Percentiles rank a stretch among this genome's conserved stretches.
These are phyloP conservation scores for Westerdykella aurantiaca DNA, from an alignment of 2,329 filamentous ascomycete genomes.

Conservation along the genomic window DNA sequence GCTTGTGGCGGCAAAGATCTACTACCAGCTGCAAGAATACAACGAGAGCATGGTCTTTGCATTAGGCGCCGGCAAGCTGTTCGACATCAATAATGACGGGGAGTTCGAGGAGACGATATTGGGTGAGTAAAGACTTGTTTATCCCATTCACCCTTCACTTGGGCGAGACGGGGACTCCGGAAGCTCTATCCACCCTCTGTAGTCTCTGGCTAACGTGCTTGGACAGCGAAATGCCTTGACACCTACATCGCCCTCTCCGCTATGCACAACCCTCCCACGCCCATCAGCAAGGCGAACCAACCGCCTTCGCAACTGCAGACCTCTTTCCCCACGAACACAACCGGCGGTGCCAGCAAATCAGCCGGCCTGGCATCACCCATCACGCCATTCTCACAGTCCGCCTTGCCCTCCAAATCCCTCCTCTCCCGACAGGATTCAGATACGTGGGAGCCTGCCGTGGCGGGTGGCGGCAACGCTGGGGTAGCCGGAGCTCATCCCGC, in stretches of 20 bases:
- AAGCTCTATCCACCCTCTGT: no score
- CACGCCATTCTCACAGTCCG: conserved; percentile 91
- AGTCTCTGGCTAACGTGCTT: background rate
- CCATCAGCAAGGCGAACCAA: conserved; percentile 45
- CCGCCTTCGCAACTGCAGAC: conserved; percentile 67
- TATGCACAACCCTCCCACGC: conserved; percentile 50
- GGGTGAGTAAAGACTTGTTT: conserved; percentile 44
- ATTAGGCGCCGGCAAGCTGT: conserved; percentile 86
- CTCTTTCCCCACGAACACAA: conserved; percentile 63
- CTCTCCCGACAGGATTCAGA: conserved; percentile 73
- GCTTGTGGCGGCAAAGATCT: conserved; percentile 92
- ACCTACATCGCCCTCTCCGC: conserved; percentile 85
- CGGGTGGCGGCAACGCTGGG: conserved; percentile 52
- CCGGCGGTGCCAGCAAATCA: conserved; percentile 61
- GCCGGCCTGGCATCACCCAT: conserved; percentile 75
- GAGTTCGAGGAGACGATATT: conserved; percentile 99
- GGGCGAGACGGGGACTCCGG: background rate
- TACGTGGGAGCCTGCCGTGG: conserved; percentile 53
- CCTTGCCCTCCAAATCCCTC: conserved; percentile 86
- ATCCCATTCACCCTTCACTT: background rate
- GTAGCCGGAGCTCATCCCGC: conserved; percentile 50
- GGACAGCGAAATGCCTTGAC: conserved; percentile 81
- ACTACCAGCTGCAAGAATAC: conserved; percentile 98
- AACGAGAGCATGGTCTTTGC: conserved; percentile 99
- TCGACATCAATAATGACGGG: conserved; percentile 82